Base-by-base conservation (phyloP, 148 eudicot genomes). In the Rhododendron mucronatum region DNA sequence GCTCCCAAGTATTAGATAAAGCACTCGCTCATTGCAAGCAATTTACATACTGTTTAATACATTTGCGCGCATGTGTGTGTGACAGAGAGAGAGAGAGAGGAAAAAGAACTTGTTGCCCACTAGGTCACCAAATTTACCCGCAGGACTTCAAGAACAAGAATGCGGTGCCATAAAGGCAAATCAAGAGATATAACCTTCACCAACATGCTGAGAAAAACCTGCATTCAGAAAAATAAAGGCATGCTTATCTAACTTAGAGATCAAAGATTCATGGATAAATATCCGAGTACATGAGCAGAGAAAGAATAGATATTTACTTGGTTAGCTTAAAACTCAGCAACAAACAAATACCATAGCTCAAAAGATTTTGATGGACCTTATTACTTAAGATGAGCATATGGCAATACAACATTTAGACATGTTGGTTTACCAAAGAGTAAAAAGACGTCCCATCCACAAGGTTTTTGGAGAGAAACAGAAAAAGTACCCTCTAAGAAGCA, bases 181-280 rank as follows among this genome's bases (percentile, higher is more conserved):
- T 97, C 99, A 89, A 97, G 98, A 76, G 95, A 90, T 85, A 93
- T 93, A 84, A 92, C 94, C 88, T 91, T 95, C 92, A 95, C 95
- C 86, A 97, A 83, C 95, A 97, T 97, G 89, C 96, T 97, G 48
- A 97, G 98, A 86, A 97, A 97, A 73, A 97, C 99, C 99, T 97
- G 92, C 78, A 90, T 67, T 71, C 55, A 87, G 50, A 87, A 44
- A 55, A 23, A 71, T 16, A 28, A 5, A 28, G 30, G 59, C 55
- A 87, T 2, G n/a, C 44, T 26, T 23, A 78, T 80, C 67, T 7
- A n/a, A 26, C 21, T 59, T n/a, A 59, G 28, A 37, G 45, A 26
- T 71, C 57, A 73, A 67, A 65, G 13, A 78, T 50, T 79, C 41
- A 67, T 73, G 61, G n/a, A 80, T 75, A 53, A 7, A 84, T 16